Evolutionary conservation across 1,284 basidiomycete species (phyloP), one percentile per base, ranked within the genome.

Genomic region (Apiotrichum porosum): DNA sequence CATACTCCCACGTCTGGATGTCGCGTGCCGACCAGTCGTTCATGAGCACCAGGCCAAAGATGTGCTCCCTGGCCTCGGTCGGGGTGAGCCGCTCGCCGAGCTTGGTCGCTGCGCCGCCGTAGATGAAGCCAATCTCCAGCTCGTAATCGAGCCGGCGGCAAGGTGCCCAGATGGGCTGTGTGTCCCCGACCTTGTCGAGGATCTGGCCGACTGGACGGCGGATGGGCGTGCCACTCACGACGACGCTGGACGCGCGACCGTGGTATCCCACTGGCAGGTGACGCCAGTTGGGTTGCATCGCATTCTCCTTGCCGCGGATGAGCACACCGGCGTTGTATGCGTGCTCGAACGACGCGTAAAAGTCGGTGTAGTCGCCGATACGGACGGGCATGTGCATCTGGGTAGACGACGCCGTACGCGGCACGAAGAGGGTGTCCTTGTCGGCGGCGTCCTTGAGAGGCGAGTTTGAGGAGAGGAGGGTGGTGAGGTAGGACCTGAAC

Each of bases 21-120:
- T 58, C 56, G n/a, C 60, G 52, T 8, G 58, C 58, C 26, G 44
- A 49, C 60, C 60, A 62, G 50, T 62, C 60, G 51, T 62, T 62
- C 43, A 62, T 46, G 34, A 62, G 39, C 15, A 55, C 49, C 30
- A 52, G 37, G 28, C 60, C 60, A 28, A 62, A 62, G 15, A 60
- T 54, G 38, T 49, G 51, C 42, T 53, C 43, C 33, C 49, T 34
- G 1, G 56, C 54, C 33, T 62, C 52, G 15, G 46, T 34, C 12
- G 57, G 39, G 1, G 41, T 28, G n/a, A 62, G 42, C 17, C 51
- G 54, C 39, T 53, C 34, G 18, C 60, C 60, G 15, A 54, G 44
- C 46, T 54, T 42, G 38, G 54, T 56, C 3, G 49, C 30, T n/a
- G 37, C 28, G 42, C 56, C 55, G 14, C 58, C 53, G 40, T 37